These are phyloP conservation scores for Begonia fuchsioides DNA, from an alignment of 306 rosid species.

Conservation along the genomic window DNA sequence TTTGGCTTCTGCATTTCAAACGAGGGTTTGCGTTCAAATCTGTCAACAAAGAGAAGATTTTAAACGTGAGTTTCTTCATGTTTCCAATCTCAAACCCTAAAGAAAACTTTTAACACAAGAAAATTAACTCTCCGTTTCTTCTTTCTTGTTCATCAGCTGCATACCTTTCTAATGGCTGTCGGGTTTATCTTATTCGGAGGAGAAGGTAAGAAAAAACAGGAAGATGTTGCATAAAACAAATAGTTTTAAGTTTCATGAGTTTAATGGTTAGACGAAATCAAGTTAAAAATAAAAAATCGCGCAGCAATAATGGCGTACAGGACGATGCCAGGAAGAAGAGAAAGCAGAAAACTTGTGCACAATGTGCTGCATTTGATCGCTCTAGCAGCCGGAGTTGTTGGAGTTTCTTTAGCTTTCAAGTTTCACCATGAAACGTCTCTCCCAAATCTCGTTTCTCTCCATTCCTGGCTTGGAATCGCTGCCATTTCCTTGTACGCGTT, in stretches of 20 bases:
- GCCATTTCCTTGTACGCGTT: slow-evolving; percentile 35
- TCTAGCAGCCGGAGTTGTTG: slow-evolving; percentile 29
- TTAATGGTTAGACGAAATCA: not conserved
- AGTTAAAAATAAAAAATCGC: not conserved
- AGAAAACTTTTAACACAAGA: not conserved
- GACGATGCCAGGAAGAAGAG: slow-evolving; percentile 21
- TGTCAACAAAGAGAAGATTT: slow-evolving; percentile 20
- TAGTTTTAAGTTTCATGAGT: too few relatives aligned
- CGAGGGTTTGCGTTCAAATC: slow-evolving; percentile 57
- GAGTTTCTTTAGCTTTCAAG: slow-evolving; percentile 31
- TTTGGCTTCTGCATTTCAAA: slow-evolving; percentile 47
- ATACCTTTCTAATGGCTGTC: slow-evolving; percentile 47
- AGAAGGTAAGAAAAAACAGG: slow-evolving; percentile 32
- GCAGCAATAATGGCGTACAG: slow-evolving; percentile 58
- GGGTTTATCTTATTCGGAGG: slow-evolving; percentile 53
- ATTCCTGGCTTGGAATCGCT: slow-evolving; percentile 66
- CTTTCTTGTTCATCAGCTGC: slow-evolving; percentile 28
- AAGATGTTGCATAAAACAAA: too few relatives aligned
- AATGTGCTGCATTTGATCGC: slow-evolving; percentile 41
- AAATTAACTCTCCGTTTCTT: not conserved
- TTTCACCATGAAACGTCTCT: slow-evolving; percentile 11
- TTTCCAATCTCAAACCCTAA: not conserved
- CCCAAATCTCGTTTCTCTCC: slow-evolving; percentile 28
- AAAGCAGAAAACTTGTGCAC: slow-evolving; percentile 28
- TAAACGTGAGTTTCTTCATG: slow-evolving; percentile 29